Base-by-base conservation (phyloP, 164 flowering plant genomes). In the Aristolochia californica region DNA sequence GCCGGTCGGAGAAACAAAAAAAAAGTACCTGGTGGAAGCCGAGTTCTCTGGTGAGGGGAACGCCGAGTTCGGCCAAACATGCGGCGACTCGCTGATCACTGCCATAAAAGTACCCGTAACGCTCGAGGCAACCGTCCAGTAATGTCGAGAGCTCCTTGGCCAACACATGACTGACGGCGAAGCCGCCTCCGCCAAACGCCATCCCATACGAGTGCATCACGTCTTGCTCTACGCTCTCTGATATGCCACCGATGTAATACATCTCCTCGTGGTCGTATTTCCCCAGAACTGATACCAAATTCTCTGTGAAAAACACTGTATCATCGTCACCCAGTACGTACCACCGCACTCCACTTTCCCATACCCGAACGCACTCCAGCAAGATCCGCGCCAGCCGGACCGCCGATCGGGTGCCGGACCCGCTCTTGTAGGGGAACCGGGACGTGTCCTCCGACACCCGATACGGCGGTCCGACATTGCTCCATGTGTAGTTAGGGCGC, bases 241-340 rank as follows among this genome's bases (percentile, higher is more conserved):
- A 84, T 53, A 66, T 66, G 16, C 82, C 85, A 0, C 98, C 98
- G 16, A 91, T 67, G 55, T 88, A 91, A 47, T 72, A 75, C 87
- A 80, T 77, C 70, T 67, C 69, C 30, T 68, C 45, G 67, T 88
- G 88, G 66, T 88, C 95, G 59, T 84, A 84, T 63, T 59, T 78
- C 28, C 70, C 54, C 53, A 91, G 56, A 21, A 81, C 91, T 34
- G 75, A 5, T 2, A 76, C 86, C 26, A 91, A 59, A 59, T 91
- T 91, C 17, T 87, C 82, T 2, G 78, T 26, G 65, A 91, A 82
- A 44, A 82, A 91, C 66, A 91, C 88, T 49, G 96, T 88, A 62
- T 91, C 98, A 47, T 91, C 98, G 63, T 88, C 98, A 12, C 96
- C 96, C 88, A 91, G 76, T 48, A 88, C 95, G 62, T 83, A 87